Percentiles rank a stretch among this genome's conserved stretches.
phyloP scores from a whole-genome alignment of 169 alveolate species.

The Theileria equi region DNA sequence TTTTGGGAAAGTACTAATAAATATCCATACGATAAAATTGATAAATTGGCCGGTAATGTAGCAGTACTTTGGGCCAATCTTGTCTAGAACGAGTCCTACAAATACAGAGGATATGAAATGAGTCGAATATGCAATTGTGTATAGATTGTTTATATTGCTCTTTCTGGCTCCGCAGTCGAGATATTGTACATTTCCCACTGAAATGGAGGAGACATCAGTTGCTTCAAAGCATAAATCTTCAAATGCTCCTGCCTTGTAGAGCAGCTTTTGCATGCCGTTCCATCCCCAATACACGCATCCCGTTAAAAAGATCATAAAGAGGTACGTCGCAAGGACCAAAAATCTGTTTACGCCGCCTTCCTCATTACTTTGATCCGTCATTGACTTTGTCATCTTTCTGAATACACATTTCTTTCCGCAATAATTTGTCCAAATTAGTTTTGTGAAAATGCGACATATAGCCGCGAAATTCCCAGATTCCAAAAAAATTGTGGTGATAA shows the following conservation, averaged over 20 bases:
- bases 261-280: slow-evolving; percentile 45
- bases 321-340: neutral
- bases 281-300: slow-evolving; percentile 64
- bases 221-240: slow-evolving; percentile 22
- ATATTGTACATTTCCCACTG: neutral
- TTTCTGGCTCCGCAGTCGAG: slow-evolving; percentile 43
- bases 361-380: too few relatives aligned
- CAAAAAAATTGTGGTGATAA: too few relatives aligned
- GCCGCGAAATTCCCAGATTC: too few relatives aligned
- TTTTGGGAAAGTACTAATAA: slow-evolving; percentile 29
- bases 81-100: slow-evolving; percentile 26
- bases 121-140: slow-evolving; percentile 43
- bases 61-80: slow-evolving; percentile 26
- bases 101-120: slow-evolving; percentile 44
- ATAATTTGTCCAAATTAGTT: too few relatives aligned
- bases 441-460: too few relatives aligned
- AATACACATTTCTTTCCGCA: too few relatives aligned
- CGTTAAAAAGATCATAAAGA: neutral
- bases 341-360: neutral
- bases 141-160: slow-evolving; percentile 39
- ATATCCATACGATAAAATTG: slow-evolving; percentile 11
- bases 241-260: slow-evolving; percentile 58
- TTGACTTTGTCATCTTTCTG: too few relatives aligned
- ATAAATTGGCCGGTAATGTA: slow-evolving; percentile 29
- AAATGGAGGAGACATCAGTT: neutral